These are phyloP conservation scores for Eimeria praecox DNA, from an alignment of 169 alveolate species.

Conservation along the genomic window DNA sequence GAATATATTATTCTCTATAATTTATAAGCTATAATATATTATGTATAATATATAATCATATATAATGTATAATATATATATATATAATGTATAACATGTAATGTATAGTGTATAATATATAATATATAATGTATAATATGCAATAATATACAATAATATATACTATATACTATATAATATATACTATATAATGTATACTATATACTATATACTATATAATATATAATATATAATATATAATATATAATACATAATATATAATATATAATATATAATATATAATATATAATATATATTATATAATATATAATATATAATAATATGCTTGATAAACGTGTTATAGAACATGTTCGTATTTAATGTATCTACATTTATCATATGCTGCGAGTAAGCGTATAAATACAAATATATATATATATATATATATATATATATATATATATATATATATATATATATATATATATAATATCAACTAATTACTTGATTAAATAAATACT, in stretches of 20 bases:
- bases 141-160: background rate
- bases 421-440: no score
- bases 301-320: background rate
- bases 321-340: no score
- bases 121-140: background rate
- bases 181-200: background rate
- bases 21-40: background rate
- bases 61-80: background rate
- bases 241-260: background rate
- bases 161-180: no score
- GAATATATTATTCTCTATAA: background rate
- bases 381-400: no score
- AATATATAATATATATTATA: background rate
- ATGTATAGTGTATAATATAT: background rate
- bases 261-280: background rate
- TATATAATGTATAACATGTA: no score
- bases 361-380: no score
- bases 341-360: no score
- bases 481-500: background rate
- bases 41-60: background rate
- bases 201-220: background rate
- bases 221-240: background rate
- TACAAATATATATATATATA: no score
- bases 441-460: no score
- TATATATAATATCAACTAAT: no score